Conservation (phyloP, 1,139 yeast species). For the Pichia cactophila region DNA sequence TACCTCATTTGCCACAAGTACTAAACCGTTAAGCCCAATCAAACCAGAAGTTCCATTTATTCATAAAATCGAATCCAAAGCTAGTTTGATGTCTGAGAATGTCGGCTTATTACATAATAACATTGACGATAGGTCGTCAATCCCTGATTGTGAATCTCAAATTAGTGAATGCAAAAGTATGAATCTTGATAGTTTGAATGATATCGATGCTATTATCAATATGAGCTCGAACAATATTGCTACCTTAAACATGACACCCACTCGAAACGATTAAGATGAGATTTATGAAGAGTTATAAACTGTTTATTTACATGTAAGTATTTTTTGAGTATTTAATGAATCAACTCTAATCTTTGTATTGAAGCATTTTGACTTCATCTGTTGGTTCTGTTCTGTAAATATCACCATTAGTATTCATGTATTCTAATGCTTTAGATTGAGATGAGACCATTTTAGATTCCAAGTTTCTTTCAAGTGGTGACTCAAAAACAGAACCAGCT, state of each 20-base stretch:
- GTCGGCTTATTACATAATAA: slow-evolving; percentile 4
- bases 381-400: slow-evolving; percentile 37
- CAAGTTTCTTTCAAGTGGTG: slow-evolving; percentile 32
- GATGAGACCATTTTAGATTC: slow-evolving; percentile 23
- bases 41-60: not conserved
- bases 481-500: slow-evolving; percentile 79
- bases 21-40: not conserved
- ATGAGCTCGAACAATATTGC: slow-evolving; percentile 8
- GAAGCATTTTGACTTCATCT: slow-evolving; percentile 16
- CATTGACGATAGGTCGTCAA: not conserved
- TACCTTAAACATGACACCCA: slow-evolving; percentile 12
- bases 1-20: not conserved
- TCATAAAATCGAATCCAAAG: not conserved
- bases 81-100: slow-evolving; percentile 7
- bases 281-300: not conserved
- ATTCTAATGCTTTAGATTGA: slow-evolving; percentile 29
- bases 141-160: slow-evolving; percentile 5
- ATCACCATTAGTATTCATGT: slow-evolving; percentile 45
- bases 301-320: slow-evolving; percentile 3
- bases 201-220: slow-evolving; percentile 11
- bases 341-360: slow-evolving; percentile 10
- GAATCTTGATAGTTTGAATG: slow-evolving; percentile 9
- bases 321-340: not conserved
- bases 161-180: slow-evolving; percentile 4
- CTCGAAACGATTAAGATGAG: slow-evolving; percentile 2